Conservation (phyloP, 805 yeast genomes). For the Yarrowia sp. region DNA sequence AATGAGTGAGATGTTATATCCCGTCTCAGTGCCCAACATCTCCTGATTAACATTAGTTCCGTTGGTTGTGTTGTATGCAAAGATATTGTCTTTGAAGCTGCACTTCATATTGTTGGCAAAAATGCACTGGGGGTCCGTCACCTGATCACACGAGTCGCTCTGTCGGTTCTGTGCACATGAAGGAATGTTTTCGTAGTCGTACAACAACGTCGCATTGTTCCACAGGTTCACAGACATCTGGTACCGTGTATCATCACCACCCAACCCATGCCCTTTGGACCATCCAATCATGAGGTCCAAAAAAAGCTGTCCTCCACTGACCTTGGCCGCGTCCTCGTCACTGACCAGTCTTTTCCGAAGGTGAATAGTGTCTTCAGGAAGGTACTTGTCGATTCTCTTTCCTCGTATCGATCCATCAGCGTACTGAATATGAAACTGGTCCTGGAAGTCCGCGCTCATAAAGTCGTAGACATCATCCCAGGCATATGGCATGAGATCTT, state of each 20-base stretch:
- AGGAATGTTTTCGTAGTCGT: slow-evolving; percentile 10
- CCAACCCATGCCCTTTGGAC: slow-evolving; percentile 11
- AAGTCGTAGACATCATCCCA: slow-evolving; percentile 20
- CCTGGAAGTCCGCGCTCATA: slow-evolving; percentile 13
- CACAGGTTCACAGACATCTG: slow-evolving; percentile 8
- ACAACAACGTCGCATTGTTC: slow-evolving; percentile 4
- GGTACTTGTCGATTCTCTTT: background rate
- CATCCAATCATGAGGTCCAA: slow-evolving; percentile 17
- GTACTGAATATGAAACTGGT: slow-evolving; percentile 8
- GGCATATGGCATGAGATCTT: background rate
- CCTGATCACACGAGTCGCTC: background rate
- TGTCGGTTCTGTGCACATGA: background rate
- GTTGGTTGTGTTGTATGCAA: slow-evolving; percentile 20
- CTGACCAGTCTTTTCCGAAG: background rate
- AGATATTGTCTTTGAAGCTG: background rate
- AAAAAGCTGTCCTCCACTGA: slow-evolving; percentile 6
- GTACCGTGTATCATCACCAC: slow-evolving; percentile 6
- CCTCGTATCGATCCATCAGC: slow-evolving; percentile 11
- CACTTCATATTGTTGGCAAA: background rate
- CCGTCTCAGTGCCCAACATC: background rate
- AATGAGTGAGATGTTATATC: slow-evolving; percentile 1
- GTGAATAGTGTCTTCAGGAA: background rate
- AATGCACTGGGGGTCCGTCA: background rate
- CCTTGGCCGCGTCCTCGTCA: slow-evolving; percentile 4
- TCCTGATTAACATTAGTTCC: background rate